Evolutionary conservation across 768 basidiomycete species (phyloP), one percentile per base, ranked within the genome.

Genomic region (Boletus vinaceobasis): DNA sequence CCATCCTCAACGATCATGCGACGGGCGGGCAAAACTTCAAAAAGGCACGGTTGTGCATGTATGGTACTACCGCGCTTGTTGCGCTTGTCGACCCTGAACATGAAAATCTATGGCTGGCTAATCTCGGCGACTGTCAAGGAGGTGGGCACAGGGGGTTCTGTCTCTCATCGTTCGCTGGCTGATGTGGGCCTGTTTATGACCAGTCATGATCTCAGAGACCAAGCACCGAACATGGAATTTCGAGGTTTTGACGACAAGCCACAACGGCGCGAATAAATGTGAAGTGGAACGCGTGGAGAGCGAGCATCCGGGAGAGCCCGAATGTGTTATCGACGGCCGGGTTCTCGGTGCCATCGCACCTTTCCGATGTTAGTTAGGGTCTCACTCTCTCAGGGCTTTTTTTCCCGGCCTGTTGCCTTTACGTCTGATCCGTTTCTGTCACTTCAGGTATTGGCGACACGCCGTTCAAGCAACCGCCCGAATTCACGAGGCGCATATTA

Each of bases 81-180:
- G 80, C 88, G 9, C 76, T 91, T 36, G 78, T 86, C 39, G 87
- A 90, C 71, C 86, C 88, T 35, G 75, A 81, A 19, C 79, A 81
- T 58, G 75, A 79, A 63, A 81, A 88, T 58, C 73, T 90, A 21
- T 91, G 89, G 89, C 72, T 90, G 44, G 88, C 88, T 7, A 90
- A 90, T 64, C 75, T 91, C 27, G 89, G 89, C 14, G 89, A 91
- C 64, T 90, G 87, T 67, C 85, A 87, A 76, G 87, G 87, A 56
- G 76, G 88, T 88, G 59, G 58, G 85, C 73, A 26, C 42, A 15
- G 23, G 15, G 2, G 1, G 7, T 51, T 46, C 35, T 35, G 50
- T 60, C 48, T 15, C 14, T 44, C 17, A 9, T 17, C 21, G 19
- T 14, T 46, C 3, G 35, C 43, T 55, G 40, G 49, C 55, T 55